Evolutionary conservation across 768 basidiomycete species (phyloP).

Genomic region (Tulasnella sp.): DNA sequence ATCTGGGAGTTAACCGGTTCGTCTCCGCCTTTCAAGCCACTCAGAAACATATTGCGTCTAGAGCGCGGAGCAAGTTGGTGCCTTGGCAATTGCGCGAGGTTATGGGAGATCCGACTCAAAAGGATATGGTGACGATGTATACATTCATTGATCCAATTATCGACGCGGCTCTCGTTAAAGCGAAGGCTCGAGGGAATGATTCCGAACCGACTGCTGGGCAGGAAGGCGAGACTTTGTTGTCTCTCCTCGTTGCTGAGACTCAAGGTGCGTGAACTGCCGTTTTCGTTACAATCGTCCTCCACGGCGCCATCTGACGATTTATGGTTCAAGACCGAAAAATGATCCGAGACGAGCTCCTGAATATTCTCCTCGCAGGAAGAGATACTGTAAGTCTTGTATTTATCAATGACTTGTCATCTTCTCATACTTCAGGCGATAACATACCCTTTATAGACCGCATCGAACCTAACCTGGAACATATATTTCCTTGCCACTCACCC

Average conservation of each 20-base stretch:
- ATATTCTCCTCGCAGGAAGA: conserved; percentile 62
- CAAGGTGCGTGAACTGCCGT: conserved; percentile 36
- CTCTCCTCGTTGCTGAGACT: conserved; percentile 55
- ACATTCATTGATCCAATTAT: conserved; percentile 55
- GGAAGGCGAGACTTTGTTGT: conserved; percentile 51
- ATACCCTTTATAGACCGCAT: conserved; percentile 30
- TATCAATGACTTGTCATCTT: not conserved
- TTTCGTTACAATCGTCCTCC: not conserved
- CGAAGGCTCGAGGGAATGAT: not conserved
- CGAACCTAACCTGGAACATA: conserved; percentile 40
- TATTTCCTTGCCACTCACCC: conserved; percentile 49
- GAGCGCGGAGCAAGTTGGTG: conserved; percentile 22
- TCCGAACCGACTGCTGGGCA: conserved; percentile 25
- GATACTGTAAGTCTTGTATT: conserved; percentile 49
- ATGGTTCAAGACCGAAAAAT: conserved; percentile 48
- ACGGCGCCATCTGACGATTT: too few species aligned
- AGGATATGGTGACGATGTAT: conserved; percentile 31
- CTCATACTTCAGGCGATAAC: too few species aligned
- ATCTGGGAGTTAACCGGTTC: not conserved
- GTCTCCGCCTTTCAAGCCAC: not conserved
- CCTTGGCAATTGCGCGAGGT: conserved; percentile 37
- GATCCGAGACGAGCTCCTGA: conserved; percentile 72
- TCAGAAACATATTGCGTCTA: not conserved
- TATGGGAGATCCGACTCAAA: conserved; percentile 30
- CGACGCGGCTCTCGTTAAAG: conserved; percentile 32